A percentile compares a stretch with the other conserved stretches of the same genome.
phyloP scores from a whole-genome alignment of 805 yeast species.

The Isabelozyma heimii region DNA sequence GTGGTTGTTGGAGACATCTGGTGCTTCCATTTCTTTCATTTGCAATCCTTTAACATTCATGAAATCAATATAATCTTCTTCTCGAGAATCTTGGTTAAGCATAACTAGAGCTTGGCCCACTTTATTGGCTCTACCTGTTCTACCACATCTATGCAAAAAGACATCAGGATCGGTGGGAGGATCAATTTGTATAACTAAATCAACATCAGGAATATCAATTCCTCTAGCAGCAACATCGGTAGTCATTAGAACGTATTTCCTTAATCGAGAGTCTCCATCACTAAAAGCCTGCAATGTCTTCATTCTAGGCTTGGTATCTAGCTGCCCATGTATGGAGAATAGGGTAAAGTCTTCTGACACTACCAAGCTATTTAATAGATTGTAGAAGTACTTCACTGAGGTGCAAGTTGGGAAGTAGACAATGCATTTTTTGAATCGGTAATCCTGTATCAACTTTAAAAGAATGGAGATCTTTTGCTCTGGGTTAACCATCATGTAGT shows the following conservation, averaged over 20 bases:
- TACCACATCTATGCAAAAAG: conserved; percentile 90
- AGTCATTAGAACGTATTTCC: conserved; percentile 69
- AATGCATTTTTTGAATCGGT: conserved; percentile 72
- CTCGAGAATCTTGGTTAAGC: conserved; percentile 67
- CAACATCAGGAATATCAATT: conserved; percentile 92
- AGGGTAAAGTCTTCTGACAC: conserved; percentile 36
- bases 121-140: conserved; percentile 91
- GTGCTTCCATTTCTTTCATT: conserved; percentile 38
- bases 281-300: conserved; percentile 67
- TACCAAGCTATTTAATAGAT: conserved; percentile 40
- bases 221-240: conserved; percentile 99
- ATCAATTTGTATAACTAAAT: conserved; percentile 87
- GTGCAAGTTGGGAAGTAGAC: conserved; percentile 92
- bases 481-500: conserved; percentile 59
- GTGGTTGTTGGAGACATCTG: conserved; percentile 22
- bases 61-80: conserved; percentile 77
- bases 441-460: conserved; percentile 49
- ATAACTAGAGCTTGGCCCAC: conserved; percentile 77
- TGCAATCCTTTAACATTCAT: conserved; percentile 65
- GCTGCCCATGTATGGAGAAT: conserved; percentile 86
- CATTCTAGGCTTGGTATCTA: conserved; percentile 74
- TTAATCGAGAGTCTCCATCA: conserved; percentile 33
- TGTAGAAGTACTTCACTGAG: conserved; percentile 74
- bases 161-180: conserved; percentile 93
- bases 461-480: conserved; percentile 59